A percentile compares a stretch with the other conserved stretches of the same genome.
Conservation (phyloP, 116 monocot genomes). For the Posidonia oceanica region DNA sequence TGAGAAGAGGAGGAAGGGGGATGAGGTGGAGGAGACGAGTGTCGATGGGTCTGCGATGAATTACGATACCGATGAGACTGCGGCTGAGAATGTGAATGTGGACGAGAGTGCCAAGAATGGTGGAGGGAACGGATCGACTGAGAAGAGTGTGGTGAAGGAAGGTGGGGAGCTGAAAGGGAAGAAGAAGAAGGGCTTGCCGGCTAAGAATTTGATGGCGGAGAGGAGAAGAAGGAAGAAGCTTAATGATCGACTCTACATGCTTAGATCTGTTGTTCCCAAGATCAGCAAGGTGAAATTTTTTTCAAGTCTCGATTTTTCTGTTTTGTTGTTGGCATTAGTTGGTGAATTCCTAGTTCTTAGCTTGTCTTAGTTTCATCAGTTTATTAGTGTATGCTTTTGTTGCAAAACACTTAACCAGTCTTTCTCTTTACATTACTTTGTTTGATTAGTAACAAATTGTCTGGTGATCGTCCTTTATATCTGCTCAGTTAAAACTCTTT, state of each 20-base stretch:
- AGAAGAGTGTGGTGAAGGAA: slow-evolving; percentile 32
- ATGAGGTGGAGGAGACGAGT: slow-evolving; percentile 40
- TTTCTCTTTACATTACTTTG: too few relatives aligned
- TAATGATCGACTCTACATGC: slow-evolving; percentile 98
- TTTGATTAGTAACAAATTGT: too few relatives aligned
- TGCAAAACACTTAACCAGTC: too few relatives aligned
- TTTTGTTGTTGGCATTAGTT: not conserved
- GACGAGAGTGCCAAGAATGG: slow-evolving; percentile 32
- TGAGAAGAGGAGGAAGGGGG: slow-evolving; percentile 23
- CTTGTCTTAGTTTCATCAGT: too few relatives aligned
- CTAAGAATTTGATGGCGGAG: slow-evolving; percentile 45
- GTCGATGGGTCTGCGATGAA: slow-evolving; percentile 69
- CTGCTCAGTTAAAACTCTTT: too few relatives aligned
- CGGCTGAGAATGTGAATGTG: slow-evolving; percentile 12
- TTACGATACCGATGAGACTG: slow-evolving; percentile 37
- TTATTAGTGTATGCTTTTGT: too few relatives aligned
- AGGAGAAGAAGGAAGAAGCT: slow-evolving; percentile 94
- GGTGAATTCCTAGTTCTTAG: too few relatives aligned
- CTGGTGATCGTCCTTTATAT: too few relatives aligned
- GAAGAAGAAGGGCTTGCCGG: slow-evolving; percentile 97
- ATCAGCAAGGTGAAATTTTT: slow-evolving; percentile 74
- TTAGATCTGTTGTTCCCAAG: slow-evolving; percentile 94
- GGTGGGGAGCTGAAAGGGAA: slow-evolving; percentile 51
- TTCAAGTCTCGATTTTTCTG: not conserved
- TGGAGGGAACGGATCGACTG: slow-evolving; percentile 24